These are phyloP conservation scores for Chromera velia DNA, from an alignment of 73 alveolate genomes.

Conservation along the genomic window DNA sequence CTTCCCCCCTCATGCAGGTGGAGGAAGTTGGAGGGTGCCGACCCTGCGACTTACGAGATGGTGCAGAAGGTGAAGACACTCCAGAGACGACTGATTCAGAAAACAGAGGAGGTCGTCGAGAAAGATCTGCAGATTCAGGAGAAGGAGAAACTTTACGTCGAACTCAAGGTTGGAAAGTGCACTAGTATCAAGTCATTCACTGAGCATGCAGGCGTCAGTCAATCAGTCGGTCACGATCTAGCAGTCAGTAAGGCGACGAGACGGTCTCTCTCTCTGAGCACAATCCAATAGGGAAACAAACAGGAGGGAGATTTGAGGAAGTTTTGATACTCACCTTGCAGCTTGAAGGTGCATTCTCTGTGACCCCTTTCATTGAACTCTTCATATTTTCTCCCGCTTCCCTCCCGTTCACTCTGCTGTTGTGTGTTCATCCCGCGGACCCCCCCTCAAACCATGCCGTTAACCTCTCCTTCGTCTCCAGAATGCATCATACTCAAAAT, in stretches of 20 bases:
- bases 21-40: slow-evolving; percentile 83
- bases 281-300: background rate
- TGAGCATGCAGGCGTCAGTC: background rate
- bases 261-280: background rate
- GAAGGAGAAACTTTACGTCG: slow-evolving; percentile 96
- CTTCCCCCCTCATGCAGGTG: slow-evolving; percentile 18
- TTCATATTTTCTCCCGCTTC: background rate
- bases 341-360: background rate
- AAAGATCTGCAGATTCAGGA: slow-evolving; percentile 93
- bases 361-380: background rate
- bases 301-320: no score
- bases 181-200: no score
- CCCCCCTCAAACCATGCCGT: background rate
- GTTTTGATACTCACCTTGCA: no score
- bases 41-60: slow-evolving; percentile 90
- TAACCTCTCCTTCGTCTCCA: no score
- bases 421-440: background rate
- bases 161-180: slow-evolving; percentile 59
- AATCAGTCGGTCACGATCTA: no score
- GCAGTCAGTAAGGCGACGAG: background rate
- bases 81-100: slow-evolving; percentile 85
- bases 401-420: background rate
- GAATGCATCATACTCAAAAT: no score
- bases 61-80: slow-evolving; percentile 77
- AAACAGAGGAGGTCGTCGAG: slow-evolving; percentile 63